Conservation (phyloP, 2,329 filamentous ascomycete species). For the Botrytis cinerea region DNA sequence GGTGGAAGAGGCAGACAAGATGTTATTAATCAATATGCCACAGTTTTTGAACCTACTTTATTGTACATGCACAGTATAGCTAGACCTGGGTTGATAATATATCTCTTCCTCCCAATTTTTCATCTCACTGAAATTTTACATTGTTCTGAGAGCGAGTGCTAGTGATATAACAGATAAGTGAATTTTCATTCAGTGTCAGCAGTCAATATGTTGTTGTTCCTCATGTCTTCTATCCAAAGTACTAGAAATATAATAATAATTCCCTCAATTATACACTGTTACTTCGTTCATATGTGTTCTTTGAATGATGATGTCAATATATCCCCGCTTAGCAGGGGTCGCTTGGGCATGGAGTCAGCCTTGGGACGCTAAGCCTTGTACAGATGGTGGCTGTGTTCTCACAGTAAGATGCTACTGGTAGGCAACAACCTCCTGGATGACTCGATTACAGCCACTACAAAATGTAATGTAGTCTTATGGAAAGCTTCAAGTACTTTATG, state of each 20-base stretch:
- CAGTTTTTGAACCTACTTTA: slow-evolving; percentile 4
- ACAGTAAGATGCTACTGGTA: neutral
- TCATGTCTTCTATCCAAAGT: neutral
- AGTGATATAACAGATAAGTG: slow-evolving; percentile 7
- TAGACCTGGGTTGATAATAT: slow-evolving; percentile 21
- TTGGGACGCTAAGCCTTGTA: slow-evolving; percentile 16
- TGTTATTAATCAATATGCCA: slow-evolving; percentile 13
- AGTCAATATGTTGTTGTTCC: neutral
- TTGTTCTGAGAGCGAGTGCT: slow-evolving; percentile 3
- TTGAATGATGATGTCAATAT: slow-evolving; percentile 4
- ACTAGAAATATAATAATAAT: neutral
- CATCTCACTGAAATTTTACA: neutral
- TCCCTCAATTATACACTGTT: neutral
- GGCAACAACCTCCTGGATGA: slow-evolving; percentile 1
- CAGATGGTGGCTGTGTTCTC: neutral
- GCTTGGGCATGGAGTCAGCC: slow-evolving; percentile 14
- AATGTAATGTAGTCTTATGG: neutral
- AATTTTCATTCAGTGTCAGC: neutral
- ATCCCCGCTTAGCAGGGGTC: neutral
- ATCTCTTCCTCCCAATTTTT: slow-evolving; percentile 11
- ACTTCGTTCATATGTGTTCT: neutral
- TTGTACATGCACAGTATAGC: slow-evolving; percentile 20
- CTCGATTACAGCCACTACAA: neutral
- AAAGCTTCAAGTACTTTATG: neutral
- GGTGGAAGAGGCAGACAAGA: slow-evolving; percentile 15